Evolutionary conservation across 106 monocot species (phyloP).

Genomic region (Ottelia alismoides): DNA sequence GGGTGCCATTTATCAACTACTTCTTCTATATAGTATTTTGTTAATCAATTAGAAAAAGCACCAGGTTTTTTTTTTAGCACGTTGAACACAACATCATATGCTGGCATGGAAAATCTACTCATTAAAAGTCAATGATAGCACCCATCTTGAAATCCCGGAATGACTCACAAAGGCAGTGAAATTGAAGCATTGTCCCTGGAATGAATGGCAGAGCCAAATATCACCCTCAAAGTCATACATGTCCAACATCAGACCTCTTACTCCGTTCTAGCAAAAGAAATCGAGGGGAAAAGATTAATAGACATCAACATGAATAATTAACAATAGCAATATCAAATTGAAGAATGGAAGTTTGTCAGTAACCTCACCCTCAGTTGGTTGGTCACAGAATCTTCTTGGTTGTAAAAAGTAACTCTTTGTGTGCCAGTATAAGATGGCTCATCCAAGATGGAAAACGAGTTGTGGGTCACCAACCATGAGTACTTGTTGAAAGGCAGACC

Average conservation of each 20-base stretch:
- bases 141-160: no score
- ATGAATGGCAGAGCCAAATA: constrained; percentile 95
- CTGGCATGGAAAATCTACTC: neutral
- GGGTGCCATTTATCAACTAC: neutral
- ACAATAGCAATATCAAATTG: neutral
- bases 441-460: constrained; percentile 76
- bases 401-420: constrained; percentile 82
- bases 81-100: neutral
- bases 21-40: neutral
- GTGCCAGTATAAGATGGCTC: constrained; percentile 80
- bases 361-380: constrained; percentile 64
- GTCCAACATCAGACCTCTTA: constrained; percentile 89
- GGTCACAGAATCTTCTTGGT: constrained; percentile 93
- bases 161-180: constrained; percentile 98
- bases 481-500: constrained; percentile 88
- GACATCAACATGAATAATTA: neutral
- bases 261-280: constrained; percentile 53
- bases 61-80: neutral
- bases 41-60: neutral
- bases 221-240: constrained; percentile 92
- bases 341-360: neutral
- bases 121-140: neutral
- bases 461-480: constrained; percentile 95
- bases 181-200: constrained; percentile 91
- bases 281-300: neutral